These are phyloP conservation scores for Marasmius oreades DNA, from an alignment of 1,284 basidiomycete species.

Conservation along the genomic window DNA sequence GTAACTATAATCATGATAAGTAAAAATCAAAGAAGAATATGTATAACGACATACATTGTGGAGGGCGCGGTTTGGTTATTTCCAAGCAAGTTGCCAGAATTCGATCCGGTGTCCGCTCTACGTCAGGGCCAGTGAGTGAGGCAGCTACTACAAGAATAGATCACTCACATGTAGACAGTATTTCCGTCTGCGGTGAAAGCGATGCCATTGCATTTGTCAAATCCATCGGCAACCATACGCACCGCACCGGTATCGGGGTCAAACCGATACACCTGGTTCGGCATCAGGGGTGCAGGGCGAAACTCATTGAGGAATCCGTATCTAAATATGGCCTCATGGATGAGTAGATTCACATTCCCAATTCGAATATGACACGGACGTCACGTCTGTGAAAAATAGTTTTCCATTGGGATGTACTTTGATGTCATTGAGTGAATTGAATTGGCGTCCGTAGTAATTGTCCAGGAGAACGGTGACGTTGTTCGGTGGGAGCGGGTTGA, in stretches of 20 bases:
- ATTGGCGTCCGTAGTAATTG: conserved; percentile 75
- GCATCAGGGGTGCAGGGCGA: conserved; percentile 59
- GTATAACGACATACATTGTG: conserved; percentile 50
- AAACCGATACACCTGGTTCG: conserved; percentile 72
- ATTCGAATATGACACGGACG: conserved; percentile 35
- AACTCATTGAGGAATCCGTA: conserved; percentile 66
- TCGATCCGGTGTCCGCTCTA: conserved; percentile 62
- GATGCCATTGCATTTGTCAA: conserved; percentile 62
- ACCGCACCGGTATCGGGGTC: conserved; percentile 61
- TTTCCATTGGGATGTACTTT: conserved; percentile 67
- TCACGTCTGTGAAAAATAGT: conserved; percentile 70
- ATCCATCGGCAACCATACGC: conserved; percentile 67
- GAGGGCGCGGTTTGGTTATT: conserved; percentile 63
- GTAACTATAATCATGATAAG: conserved; percentile 43
- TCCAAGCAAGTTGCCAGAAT: conserved; percentile 28
- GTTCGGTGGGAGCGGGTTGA: conserved; percentile 61
- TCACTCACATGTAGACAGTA: conserved; percentile 61
- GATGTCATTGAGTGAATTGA: conserved; percentile 79
- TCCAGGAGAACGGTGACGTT: conserved; percentile 63
- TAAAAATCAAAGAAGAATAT: neutral
- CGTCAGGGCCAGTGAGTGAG: conserved; percentile 3
- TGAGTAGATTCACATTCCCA: neutral
- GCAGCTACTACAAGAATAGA: conserved; percentile 8
- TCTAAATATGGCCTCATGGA: conserved; percentile 28
- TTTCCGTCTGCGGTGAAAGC: conserved; percentile 66